Evolutionary conservation across 139 green algal genomes (phyloP), one percentile per base, ranked within the genome.

Genomic region (Coelastrella sp.): DNA sequence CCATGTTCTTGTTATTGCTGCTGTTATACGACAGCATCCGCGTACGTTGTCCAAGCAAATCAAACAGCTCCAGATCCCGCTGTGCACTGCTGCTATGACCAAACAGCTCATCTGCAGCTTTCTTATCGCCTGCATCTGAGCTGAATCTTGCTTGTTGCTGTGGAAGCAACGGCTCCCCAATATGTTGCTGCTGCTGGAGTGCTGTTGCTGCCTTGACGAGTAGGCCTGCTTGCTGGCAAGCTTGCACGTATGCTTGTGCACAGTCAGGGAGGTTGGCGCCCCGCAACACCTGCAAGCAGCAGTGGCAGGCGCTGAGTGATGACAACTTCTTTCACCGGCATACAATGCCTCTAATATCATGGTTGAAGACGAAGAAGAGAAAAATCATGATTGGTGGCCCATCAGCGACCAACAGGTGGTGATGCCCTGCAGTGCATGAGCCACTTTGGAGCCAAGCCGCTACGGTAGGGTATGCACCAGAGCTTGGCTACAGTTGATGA

Each of bases 221-320:
- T 22, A 96, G 85, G 8, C 94, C 94, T 3, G 94, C 94, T 23
- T 95, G 85, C 4, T 76, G 58, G 76, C 91, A 94, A 7, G 90
- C 86, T 2, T 85, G 78, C 14, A 92, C 86, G 61, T 94, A 96
- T 13, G 95, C 96, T 0, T 91, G 82, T 0, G 96, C 95, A 4
- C 83, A 91, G 80, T 97, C 96, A 11, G 95, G 92, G 83, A 96
- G 75, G 17, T 92, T 90, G 3, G 83, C 81, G 10, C 90, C 87
- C 7, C 91, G 85, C 75, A 98, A 89, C 89, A 97, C 80, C 76
- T 92, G 89, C 76, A 92, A 77, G 75, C 68, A 76, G 47, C 11
- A 14, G 32, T 47, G 32, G 32, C 32, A 47, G 32, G 32, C 32
- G 1, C 32, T 47, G 32, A 47, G 32, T 47, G 32, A 47, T 47